Conservation (phyloP, 1,284 basidiomycete species). For the Puccinia polysora region DNA sequence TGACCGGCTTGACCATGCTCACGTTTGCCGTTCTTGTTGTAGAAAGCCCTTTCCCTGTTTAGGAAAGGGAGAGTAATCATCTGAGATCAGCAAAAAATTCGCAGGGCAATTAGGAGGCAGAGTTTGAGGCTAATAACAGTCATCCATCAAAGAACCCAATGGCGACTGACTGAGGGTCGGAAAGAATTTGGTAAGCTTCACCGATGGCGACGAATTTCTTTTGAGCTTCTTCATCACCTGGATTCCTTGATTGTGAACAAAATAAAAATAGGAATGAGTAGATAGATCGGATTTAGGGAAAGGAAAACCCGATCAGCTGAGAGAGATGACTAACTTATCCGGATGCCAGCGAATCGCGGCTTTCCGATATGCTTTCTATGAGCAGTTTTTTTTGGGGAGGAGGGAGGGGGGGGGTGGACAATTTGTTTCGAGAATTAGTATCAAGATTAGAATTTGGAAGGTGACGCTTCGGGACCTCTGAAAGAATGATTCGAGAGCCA, state of each 20-base stretch:
- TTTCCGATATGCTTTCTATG: constrained; percentile 53
- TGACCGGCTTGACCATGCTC: constrained; percentile 35
- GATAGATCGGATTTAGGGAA: background rate
- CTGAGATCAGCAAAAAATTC: constrained; percentile 52
- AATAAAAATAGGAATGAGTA: background rate
- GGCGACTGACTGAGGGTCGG: constrained; percentile 36
- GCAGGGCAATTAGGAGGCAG: too few species aligned
- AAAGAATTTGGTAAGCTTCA: constrained; percentile 44
- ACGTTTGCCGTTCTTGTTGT: constrained; percentile 54
- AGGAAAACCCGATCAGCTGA: background rate
- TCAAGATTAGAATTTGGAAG: background rate
- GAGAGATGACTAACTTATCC: constrained; percentile 45
- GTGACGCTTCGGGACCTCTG: too few species aligned
- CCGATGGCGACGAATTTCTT: constrained; percentile 40
- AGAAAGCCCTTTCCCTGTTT: constrained; percentile 52
- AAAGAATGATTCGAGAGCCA: background rate
- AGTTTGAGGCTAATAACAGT: background rate
- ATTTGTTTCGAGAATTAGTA: background rate
- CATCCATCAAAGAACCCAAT: background rate
- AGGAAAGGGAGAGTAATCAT: constrained; percentile 45
- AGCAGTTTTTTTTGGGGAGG: background rate
- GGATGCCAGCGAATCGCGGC: constrained; percentile 53
- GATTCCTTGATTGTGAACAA: constrained; percentile 12
- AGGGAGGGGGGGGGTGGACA: background rate
- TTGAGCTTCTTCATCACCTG: constrained; percentile 38